Percentiles rank a stretch among this genome's conserved stretches.
Evolutionary conservation across 2,329 filamentous ascomycete species (phyloP).

Genomic region (Colletotrichum destructivum): DNA sequence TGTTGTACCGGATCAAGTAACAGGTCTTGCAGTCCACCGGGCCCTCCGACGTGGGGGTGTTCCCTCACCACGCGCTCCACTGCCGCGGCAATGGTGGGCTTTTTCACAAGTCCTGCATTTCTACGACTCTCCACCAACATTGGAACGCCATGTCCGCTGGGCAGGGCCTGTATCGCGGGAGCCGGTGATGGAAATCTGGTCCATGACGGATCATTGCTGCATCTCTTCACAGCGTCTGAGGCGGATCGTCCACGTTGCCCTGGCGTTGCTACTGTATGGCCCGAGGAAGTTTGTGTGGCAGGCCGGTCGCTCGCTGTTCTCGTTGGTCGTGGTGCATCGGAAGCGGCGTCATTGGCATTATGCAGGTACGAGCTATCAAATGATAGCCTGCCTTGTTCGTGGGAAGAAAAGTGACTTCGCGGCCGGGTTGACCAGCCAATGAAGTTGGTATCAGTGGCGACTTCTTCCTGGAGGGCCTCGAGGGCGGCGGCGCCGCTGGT

Average conservation of each 20-base stretch:
- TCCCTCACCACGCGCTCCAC: slow-evolving; percentile 14
- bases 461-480: slow-evolving; percentile 46
- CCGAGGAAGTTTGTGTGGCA: not conserved
- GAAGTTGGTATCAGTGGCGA: slow-evolving; percentile 42
- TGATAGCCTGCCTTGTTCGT: slow-evolving; percentile 6
- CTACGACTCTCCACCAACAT: not conserved
- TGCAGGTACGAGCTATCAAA: slow-evolving; percentile 17
- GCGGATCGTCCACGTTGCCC: slow-evolving; percentile 1
- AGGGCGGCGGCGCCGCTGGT: slow-evolving; percentile 34
- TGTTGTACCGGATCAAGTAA: not conserved
- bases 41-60: not conserved
- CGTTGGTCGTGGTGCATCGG: slow-evolving; percentile 28
- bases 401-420: slow-evolving; percentile 3
- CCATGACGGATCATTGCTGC: slow-evolving; percentile 5
- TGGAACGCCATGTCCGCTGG: not conserved
- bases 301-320: slow-evolving; percentile 14
- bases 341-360: slow-evolving; percentile 20
- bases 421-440: slow-evolving; percentile 46
- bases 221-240: not conserved
- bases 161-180: not conserved
- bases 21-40: not conserved
- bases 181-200: slow-evolving; percentile 4
- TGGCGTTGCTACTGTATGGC: not conserved
- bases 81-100: slow-evolving; percentile 1
- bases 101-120: not conserved